These are phyloP conservation scores for Stagonosporopsis chrysanthemi DNA, from an alignment of 2,329 filamentous ascomycete genomes.

Conservation along the genomic window DNA sequence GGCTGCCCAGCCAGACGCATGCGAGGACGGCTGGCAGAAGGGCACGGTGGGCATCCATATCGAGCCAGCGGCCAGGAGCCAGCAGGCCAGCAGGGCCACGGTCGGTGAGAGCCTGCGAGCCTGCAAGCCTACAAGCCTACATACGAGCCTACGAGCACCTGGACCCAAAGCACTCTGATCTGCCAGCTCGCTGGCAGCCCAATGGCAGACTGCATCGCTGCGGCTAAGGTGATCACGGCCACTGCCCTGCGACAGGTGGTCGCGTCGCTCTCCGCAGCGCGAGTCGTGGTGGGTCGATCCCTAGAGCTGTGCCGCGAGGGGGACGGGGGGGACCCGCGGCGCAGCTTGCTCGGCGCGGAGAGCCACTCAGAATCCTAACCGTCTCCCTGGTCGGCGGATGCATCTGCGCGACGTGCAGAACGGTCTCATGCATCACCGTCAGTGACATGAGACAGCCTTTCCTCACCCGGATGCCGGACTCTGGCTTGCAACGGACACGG, in stretches of 20 bases:
- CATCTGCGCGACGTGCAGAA: constrained; percentile 33
- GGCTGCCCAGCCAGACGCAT: constrained; percentile 21
- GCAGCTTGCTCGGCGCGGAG: constrained; percentile 16
- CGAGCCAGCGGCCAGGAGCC: constrained; percentile 13
- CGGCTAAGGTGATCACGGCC: constrained; percentile 28
- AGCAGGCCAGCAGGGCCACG: constrained; percentile 4
- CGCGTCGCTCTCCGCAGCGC: constrained; percentile 23
- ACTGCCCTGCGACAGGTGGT: constrained; percentile 23
- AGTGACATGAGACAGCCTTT: constrained; percentile 33
- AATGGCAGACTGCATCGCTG: constrained; percentile 22
- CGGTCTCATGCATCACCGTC: constrained; percentile 35
- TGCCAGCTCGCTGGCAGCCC: constrained; percentile 16
- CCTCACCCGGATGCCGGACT: constrained; percentile 36
- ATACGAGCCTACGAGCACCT: constrained; percentile 1
- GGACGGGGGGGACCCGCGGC: constrained; percentile 10
- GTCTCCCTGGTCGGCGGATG: constrained; percentile 37
- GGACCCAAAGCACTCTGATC: constrained; percentile 19
- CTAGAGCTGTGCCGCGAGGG: constrained; percentile 15
- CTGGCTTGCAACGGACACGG: constrained; percentile 26
- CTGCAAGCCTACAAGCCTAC: not conserved
- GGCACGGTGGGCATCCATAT: constrained; percentile 26
- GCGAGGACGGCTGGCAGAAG: constrained; percentile 31
- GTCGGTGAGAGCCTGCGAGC: constrained; percentile 17
- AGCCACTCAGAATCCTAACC: constrained; percentile 31
- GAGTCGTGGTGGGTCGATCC: constrained; percentile 18